These are phyloP conservation scores for Auriscalpium orientale DNA, from an alignment of 768 basidiomycete genomes.

Conservation along the genomic window DNA sequence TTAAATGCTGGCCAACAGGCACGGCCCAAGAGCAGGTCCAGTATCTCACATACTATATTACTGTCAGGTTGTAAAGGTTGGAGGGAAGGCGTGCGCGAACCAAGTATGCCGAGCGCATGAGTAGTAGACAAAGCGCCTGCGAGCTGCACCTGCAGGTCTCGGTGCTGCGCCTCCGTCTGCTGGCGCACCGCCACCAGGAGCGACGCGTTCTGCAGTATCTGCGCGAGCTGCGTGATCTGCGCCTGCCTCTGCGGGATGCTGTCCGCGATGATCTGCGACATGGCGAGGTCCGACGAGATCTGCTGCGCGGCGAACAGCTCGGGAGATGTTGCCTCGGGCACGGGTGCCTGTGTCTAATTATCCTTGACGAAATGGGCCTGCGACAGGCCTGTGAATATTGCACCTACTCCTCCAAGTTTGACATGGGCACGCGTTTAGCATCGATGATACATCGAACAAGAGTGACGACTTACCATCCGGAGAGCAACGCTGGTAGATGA, in stretches of 20 bases:
- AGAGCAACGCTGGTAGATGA: constrained; percentile 13
- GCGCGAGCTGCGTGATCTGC: constrained; percentile 71
- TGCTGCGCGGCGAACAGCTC: constrained; percentile 59
- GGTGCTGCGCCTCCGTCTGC: constrained; percentile 77
- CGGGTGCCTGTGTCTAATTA: constrained; percentile 4
- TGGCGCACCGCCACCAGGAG: constrained; percentile 67
- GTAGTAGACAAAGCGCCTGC: too few relatives aligned
- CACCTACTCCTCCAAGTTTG: constrained; percentile 18
- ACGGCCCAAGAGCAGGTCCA: too few relatives aligned
- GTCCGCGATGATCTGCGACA: constrained; percentile 64
- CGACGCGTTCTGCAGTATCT: constrained; percentile 73
- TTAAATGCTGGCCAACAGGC: too few relatives aligned
- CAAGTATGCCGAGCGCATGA: too few relatives aligned
- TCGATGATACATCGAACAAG: too few relatives aligned
- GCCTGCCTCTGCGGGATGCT: constrained; percentile 80
- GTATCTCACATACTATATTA: too few relatives aligned
- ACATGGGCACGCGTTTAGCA: background rate
- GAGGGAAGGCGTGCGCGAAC: too few relatives aligned
- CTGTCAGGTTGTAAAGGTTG: too few relatives aligned
- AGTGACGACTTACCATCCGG: constrained; percentile 3
- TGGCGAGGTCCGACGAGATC: constrained; percentile 54
- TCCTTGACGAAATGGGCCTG: too few relatives aligned
- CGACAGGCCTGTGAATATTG: background rate
- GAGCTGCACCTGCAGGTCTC: constrained; percentile 72
- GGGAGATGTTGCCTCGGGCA: background rate